These are phyloP conservation scores for Phialophora tarda DNA, from an alignment of 2,329 filamentous ascomycete genomes.

Conservation along the genomic window DNA sequence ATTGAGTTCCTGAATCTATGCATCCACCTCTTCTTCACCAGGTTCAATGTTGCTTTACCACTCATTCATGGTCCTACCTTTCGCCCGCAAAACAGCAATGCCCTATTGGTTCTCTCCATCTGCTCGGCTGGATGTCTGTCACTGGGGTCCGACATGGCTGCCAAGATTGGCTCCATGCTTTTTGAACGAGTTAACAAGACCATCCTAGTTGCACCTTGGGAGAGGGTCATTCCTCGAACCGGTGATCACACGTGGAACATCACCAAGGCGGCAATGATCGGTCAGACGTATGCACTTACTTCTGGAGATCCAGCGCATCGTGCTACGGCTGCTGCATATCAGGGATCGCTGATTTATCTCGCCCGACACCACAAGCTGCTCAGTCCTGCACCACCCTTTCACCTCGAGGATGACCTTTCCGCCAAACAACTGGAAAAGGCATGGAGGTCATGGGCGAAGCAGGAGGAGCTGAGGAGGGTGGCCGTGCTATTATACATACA, in stretches of 20 bases:
- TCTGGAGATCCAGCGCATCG: constrained; percentile 28
- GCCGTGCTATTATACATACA: constrained; percentile 16
- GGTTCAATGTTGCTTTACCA: constrained; percentile 39
- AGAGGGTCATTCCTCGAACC: constrained; percentile 7
- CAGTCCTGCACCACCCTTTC: not conserved
- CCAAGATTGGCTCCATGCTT: constrained; percentile 36
- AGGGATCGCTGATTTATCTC: constrained; percentile 24
- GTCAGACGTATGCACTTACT: constrained; percentile 31
- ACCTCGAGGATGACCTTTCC: constrained; percentile 15
- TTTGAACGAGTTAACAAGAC: constrained; percentile 42
- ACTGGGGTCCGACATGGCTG: constrained; percentile 37
- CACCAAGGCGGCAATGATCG: constrained; percentile 29
- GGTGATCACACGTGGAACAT: constrained; percentile 16
- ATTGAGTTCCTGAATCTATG: constrained; percentile 36
- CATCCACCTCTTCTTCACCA: constrained; percentile 40
- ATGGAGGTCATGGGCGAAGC: constrained; percentile 25
- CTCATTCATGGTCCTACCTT: constrained; percentile 40
- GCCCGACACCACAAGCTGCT: constrained; percentile 24
- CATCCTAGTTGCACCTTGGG: constrained; percentile 35
- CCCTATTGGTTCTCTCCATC: constrained; percentile 41
- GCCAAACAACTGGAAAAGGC: constrained; percentile 14
- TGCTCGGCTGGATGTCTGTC: constrained; percentile 41
- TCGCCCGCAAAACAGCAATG: constrained; percentile 36
- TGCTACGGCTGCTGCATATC: constrained; percentile 23
- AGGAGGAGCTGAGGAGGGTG: constrained; percentile 26